phyloP scores from a whole-genome alignment of 352 stramenopile genomes.

The Pythium phragmitis region DNA sequence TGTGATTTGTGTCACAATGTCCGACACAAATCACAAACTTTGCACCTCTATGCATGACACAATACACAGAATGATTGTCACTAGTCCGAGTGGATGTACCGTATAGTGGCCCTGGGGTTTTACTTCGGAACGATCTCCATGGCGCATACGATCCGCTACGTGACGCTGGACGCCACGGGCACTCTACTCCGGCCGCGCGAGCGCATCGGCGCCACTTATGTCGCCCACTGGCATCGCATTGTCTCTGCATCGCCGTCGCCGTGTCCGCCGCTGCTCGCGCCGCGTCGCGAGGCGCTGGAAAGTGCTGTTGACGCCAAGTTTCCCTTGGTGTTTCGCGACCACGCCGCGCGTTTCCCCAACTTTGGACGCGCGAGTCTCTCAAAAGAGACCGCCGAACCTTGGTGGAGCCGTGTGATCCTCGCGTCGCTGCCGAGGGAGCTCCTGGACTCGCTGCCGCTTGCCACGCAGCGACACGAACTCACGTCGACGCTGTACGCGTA shows the following conservation, averaged over 20 bases:
- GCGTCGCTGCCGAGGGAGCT: slow-evolving; percentile 37
- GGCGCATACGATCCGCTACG: slow-evolving; percentile 20
- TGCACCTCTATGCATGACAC: no score
- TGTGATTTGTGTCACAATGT: no score
- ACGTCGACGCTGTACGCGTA: slow-evolving; percentile 50
- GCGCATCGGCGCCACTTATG: slow-evolving; percentile 46
- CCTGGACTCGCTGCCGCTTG: slow-evolving; percentile 5
- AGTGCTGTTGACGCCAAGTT: slow-evolving; percentile 14
- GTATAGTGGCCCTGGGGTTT: no score
- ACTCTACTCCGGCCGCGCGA: slow-evolving; percentile 61
- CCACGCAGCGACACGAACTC: slow-evolving; percentile 25
- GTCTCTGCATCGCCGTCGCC: slow-evolving; percentile 12
- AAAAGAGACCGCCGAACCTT: slow-evolving; percentile 35
- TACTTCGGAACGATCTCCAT: background rate
- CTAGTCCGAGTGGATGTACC: no score
- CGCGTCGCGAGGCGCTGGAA: slow-evolving; percentile 15
- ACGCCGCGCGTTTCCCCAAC: slow-evolving; percentile 38
- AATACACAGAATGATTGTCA: no score
- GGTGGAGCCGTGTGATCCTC: slow-evolving; percentile 62
- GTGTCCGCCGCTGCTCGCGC: slow-evolving; percentile 21
- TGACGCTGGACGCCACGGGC: slow-evolving; percentile 72
- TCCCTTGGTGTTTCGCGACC: slow-evolving; percentile 34
- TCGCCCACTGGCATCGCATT: slow-evolving; percentile 39
- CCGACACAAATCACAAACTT: no score
- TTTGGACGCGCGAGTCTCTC: slow-evolving; percentile 34